Percentiles rank a stretch among this genome's conserved stretches.
Evolutionary conservation across 352 stramenopile genomes (phyloP).

Genomic region (Pythium aristosporum): DNA sequence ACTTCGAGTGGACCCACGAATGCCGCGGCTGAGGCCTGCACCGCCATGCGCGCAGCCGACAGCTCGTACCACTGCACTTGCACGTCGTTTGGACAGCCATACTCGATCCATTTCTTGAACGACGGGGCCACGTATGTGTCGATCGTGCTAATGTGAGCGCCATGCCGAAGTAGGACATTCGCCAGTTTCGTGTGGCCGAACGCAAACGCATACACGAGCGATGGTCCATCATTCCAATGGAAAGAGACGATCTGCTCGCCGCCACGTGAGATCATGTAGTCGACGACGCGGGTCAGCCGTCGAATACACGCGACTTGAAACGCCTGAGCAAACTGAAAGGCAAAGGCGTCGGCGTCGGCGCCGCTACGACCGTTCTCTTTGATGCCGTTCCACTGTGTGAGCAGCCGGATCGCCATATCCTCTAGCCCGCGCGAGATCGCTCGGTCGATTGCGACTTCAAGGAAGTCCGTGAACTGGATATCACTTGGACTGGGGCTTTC

Average conservation of each 20-base stretch:
- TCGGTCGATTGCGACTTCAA: conserved; percentile 58
- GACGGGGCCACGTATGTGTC: conserved; percentile 51
- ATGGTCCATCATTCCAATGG: conserved; percentile 58
- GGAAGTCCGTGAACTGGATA: conserved; percentile 42
- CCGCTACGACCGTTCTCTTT: conserved; percentile 36
- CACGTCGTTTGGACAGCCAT: conserved; percentile 40
- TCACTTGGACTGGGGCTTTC: conserved; percentile 1
- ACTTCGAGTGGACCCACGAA: conserved; percentile 29
- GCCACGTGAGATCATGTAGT: conserved; percentile 53
- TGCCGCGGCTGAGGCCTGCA: no score
- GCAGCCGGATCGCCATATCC: conserved; percentile 55
- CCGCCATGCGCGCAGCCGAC: conserved; percentile 3
- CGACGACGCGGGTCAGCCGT: conserved; percentile 35
- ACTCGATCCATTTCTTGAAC: conserved; percentile 64
- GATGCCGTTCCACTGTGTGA: conserved; percentile 47
- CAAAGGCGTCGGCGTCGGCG: conserved; percentile 43
- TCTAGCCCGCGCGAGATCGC: conserved; percentile 59
- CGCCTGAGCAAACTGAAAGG: conserved; percentile 64
- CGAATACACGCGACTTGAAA: conserved; percentile 71
- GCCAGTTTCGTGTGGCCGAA: conserved; percentile 51
- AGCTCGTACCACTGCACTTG: conserved; percentile 31
- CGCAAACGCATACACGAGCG: conserved; percentile 59
- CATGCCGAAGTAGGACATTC: conserved; percentile 34
- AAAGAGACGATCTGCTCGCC: conserved; percentile 56
- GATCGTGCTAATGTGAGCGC: conserved; percentile 51